A percentile compares a stretch with the other conserved stretches of the same genome.
Conservation (phyloP, 2,329 filamentous ascomycete species). For the Calonectria montana region DNA sequence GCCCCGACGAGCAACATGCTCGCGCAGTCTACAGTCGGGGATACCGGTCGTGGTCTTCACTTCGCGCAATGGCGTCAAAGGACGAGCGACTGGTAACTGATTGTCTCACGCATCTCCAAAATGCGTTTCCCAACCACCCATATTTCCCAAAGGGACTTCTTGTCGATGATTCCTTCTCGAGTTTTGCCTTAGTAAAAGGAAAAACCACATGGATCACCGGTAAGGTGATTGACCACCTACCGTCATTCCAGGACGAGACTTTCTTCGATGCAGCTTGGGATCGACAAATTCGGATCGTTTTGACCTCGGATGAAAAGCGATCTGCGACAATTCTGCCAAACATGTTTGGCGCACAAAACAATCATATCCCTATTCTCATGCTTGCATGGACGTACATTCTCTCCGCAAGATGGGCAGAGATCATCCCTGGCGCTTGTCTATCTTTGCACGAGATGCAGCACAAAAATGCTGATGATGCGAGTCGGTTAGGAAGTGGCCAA, state of each 20-base stretch:
- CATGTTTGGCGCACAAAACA: slow-evolving; percentile 6
- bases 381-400: slow-evolving; percentile 44
- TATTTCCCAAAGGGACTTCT: slow-evolving; percentile 13
- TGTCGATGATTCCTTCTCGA: background rate
- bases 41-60: slow-evolving; percentile 17
- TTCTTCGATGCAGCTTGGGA: slow-evolving; percentile 14
- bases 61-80: background rate
- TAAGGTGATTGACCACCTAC: background rate
- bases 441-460: background rate
- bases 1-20: slow-evolving; percentile 8
- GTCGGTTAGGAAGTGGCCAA: background rate
- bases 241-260: slow-evolving; percentile 19
- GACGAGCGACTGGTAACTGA: background rate
- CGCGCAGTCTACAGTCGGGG: slow-evolving; percentile 7
- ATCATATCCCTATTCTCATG: slow-evolving; percentile 22
- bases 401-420: slow-evolving; percentile 45
- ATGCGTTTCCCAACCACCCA: slow-evolving; percentile 17
- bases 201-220: slow-evolving; percentile 19
- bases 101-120: slow-evolving; percentile 6
- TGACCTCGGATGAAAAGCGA: slow-evolving; percentile 8
- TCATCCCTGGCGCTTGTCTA: slow-evolving; percentile 39
- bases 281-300: slow-evolving; percentile 1
- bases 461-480: background rate
- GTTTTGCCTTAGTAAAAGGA: slow-evolving; percentile 6
- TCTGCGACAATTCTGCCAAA: background rate